Evolutionary conservation across 1,284 basidiomycete species (phyloP).

Genomic region (Irpex sp.): DNA sequence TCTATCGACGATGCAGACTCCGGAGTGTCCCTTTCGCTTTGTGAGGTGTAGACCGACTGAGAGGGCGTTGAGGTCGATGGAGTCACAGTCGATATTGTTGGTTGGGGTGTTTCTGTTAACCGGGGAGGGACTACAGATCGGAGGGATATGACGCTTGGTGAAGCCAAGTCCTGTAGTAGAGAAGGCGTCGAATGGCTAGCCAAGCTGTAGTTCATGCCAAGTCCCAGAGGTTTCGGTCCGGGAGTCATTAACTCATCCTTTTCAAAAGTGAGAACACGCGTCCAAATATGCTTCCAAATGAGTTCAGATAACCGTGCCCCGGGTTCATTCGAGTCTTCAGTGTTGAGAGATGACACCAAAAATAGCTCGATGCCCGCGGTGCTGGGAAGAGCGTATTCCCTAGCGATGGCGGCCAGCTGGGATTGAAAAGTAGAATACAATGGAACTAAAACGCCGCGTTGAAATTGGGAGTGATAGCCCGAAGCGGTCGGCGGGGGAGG

Average conservation of each 20-base stretch:
- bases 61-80: conserved; percentile 53
- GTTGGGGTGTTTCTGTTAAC: conserved; percentile 28
- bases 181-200: conserved; percentile 42
- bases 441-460: conserved; percentile 72
- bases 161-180: conserved; percentile 35
- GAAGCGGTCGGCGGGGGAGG: conserved; percentile 54
- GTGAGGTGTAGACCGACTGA: conserved; percentile 43
- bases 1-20: conserved; percentile 47
- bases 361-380: conserved; percentile 76
- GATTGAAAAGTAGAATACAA: conserved; percentile 68
- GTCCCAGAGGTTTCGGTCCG: conserved; percentile 36
- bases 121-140: conserved; percentile 46
- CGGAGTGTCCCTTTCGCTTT: conserved; percentile 51
- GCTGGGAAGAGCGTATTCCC: conserved; percentile 82
- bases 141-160: conserved; percentile 25
- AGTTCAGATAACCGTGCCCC: conserved; percentile 80
- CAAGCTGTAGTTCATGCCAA: conserved; percentile 36
- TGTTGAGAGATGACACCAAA: conserved; percentile 48
- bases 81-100: conserved; percentile 30
- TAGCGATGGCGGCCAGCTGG: conserved; percentile 78
- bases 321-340: conserved; percentile 43
- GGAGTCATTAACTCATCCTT: conserved; percentile 48
- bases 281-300: conserved; percentile 82
- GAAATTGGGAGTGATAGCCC: conserved; percentile 74
- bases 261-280: conserved; percentile 63